Base-by-base conservation (phyloP, 1,139 yeast genomes). In the Blastobotrys arbuscula region DNA sequence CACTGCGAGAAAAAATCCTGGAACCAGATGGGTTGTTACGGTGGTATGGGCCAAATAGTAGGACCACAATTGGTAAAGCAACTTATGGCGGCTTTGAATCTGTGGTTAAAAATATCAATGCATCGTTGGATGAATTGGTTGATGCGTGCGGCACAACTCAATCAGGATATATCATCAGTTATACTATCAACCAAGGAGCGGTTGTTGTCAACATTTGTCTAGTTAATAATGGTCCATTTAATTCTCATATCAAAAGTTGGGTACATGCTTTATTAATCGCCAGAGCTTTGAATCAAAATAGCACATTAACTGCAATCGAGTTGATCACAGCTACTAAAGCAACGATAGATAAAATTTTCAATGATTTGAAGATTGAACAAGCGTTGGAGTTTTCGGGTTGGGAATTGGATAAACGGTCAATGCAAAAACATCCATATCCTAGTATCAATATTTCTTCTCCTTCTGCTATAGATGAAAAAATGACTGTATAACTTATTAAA, bases 181-280 rank as follows among this genome's bases (percentile, higher is more conserved):
- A 55, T 39, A 16, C 16, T 12, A 30, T 49, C 5, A 10, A 39
- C 18, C 30, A 28, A 2, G 5, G 9, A 13, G 3, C 24, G 9
- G 35, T 44, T 2, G 28, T 44, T 12, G 55, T 61, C 5, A 45
- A 50, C 26, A 60, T 63, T 8, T 53, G 62, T 40, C 48, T 63
- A n/a, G 42, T 59, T 35, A 30, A 45, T 45, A 23, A 49, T 28
- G 51, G 51, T 26, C 38, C 35, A 13, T 23, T 31, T 2, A 44
- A 44, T 30, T 30, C 54, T 10, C 64, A 59, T 26, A 39, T 63
- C 23, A 55, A 57, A 21, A 66, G 66, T 3, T 65, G 68, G 69
- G 62, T 55, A 15, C 69, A 65, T 48, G 68, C 68, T 9, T 53
- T 62, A 39, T 48, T 62, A 21, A 47, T 66, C 4, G 64, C 65